A percentile compares a stretch with the other conserved stretches of the same genome.
These are phyloP conservation scores for Pseudohalonectria lignicola DNA, from an alignment of 2,329 filamentous ascomycete species.

Conservation along the genomic window DNA sequence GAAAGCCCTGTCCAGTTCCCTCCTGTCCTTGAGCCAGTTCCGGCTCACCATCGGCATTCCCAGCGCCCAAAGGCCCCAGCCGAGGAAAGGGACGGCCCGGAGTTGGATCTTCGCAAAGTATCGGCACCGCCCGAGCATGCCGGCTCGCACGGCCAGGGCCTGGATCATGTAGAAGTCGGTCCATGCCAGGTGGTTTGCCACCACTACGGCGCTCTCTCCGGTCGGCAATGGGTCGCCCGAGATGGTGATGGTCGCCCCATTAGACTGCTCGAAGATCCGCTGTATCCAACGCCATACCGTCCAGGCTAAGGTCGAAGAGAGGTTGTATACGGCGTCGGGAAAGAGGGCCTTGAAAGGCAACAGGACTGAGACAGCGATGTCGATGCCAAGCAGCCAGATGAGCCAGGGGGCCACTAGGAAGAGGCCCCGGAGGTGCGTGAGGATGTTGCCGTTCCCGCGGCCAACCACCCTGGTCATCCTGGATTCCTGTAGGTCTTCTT, in stretches of 20 bases:
- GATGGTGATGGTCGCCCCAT: slow-evolving; percentile 39
- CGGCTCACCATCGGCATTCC: slow-evolving; percentile 53
- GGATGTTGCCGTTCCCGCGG: slow-evolving; percentile 7
- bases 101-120: slow-evolving; percentile 54
- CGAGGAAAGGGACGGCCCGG: slow-evolving; percentile 46
- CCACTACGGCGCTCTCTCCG: slow-evolving; percentile 48
- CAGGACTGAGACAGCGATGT: slow-evolving; percentile 36
- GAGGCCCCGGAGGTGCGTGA: slow-evolving; percentile 29
- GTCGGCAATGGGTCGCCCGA: slow-evolving; percentile 39
- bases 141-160: slow-evolving; percentile 36
- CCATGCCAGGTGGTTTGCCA: slow-evolving; percentile 51
- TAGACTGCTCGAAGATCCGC: slow-evolving; percentile 40
- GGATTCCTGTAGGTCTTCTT: too few species aligned
- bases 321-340: slow-evolving; percentile 38
- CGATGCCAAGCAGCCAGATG: slow-evolving; percentile 37
- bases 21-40: slow-evolving; percentile 45
- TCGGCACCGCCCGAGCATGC: slow-evolving; percentile 49
- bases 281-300: slow-evolving; percentile 48
- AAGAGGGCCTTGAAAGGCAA: slow-evolving; percentile 33
- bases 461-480: background rate
- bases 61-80: slow-evolving; percentile 55
- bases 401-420: slow-evolving; percentile 38
- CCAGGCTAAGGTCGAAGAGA: slow-evolving; percentile 42
- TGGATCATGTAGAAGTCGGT: slow-evolving; percentile 56
- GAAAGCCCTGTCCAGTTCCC: slow-evolving; percentile 46